phyloP scores from a whole-genome alignment of 2,329 filamentous ascomycete genomes.

The Epichloe festucae region DNA sequence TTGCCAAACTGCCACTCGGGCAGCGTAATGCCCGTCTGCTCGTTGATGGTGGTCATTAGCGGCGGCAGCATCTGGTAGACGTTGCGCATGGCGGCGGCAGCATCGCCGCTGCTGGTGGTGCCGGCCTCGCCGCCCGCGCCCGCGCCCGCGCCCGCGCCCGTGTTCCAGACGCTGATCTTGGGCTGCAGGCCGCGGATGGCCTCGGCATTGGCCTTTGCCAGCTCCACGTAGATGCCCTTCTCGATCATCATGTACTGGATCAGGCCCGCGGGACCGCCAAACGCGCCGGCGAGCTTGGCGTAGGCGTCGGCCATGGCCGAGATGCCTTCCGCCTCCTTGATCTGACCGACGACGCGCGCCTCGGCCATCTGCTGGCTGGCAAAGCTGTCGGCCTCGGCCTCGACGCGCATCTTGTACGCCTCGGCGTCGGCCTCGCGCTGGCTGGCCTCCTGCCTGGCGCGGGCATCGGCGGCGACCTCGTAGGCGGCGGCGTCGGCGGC shows the following conservation, averaged over 20 bases:
- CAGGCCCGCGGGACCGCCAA: slow-evolving; percentile 66
- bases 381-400: slow-evolving; percentile 27
- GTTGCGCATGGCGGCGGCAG: slow-evolving; percentile 54
- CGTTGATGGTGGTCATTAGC: slow-evolving; percentile 71
- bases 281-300: slow-evolving; percentile 52
- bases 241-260: slow-evolving; percentile 83
- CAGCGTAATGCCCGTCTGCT: slow-evolving; percentile 73
- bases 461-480: slow-evolving; percentile 49
- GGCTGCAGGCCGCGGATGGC: slow-evolving; percentile 68
- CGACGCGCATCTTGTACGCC: slow-evolving; percentile 36
- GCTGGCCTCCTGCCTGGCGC: slow-evolving; percentile 38
- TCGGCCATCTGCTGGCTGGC: slow-evolving; percentile 39
- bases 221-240: slow-evolving; percentile 62
- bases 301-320: slow-evolving; percentile 73
- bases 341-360: slow-evolving; percentile 43
- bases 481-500: slow-evolving; percentile 54
- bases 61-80: slow-evolving; percentile 77
- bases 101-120: slow-evolving; percentile 20
- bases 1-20: slow-evolving; percentile 61
- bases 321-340: slow-evolving; percentile 67
- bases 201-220: slow-evolving; percentile 65
- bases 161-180: slow-evolving; percentile 89
- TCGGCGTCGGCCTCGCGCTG: slow-evolving; percentile 39
- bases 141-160: slow-evolving; percentile 38
- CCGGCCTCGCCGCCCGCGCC: slow-evolving; percentile 41